These are phyloP conservation scores for Trichoderma brevicompactum DNA, from an alignment of 2,329 filamentous ascomycete genomes.

Conservation along the genomic window DNA sequence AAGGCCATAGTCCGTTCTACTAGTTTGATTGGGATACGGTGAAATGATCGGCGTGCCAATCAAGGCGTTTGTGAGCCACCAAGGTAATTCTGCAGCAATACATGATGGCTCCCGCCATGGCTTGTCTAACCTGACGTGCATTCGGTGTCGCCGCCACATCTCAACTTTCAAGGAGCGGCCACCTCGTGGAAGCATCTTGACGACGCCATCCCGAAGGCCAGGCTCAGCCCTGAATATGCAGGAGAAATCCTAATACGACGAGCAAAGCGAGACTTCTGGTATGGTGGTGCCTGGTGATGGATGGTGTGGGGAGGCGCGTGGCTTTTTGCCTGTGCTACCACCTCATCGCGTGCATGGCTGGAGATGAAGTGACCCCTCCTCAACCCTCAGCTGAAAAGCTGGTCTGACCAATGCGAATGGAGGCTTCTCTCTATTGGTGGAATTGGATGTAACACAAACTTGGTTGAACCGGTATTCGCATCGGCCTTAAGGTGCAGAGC, in stretches of 20 bases:
- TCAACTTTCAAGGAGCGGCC: background rate
- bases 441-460: background rate
- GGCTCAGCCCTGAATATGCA: background rate
- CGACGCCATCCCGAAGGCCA: background rate
- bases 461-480: background rate
- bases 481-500: background rate
- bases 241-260: background rate
- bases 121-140: background rate
- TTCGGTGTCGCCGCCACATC: conserved; percentile 4
- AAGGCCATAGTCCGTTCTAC: background rate
- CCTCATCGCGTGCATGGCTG: conserved; percentile 2
- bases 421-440: background rate
- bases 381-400: conserved; percentile 2
- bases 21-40: no score
- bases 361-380: conserved; percentile 9
- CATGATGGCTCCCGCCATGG: background rate
- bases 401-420: conserved; percentile 2
- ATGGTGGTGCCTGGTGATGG: background rate
- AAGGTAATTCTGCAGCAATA: background rate
- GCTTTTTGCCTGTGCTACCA: conserved; percentile 5
- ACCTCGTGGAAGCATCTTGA: background rate
- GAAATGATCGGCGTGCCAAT: background rate
- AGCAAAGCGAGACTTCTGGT: background rate
- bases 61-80: no score
- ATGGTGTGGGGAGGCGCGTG: conserved; percentile 9